Evolutionary conservation across 495 filamentous ascomycete species (phyloP).

Genomic region (Emericellopsis terricola): DNA sequence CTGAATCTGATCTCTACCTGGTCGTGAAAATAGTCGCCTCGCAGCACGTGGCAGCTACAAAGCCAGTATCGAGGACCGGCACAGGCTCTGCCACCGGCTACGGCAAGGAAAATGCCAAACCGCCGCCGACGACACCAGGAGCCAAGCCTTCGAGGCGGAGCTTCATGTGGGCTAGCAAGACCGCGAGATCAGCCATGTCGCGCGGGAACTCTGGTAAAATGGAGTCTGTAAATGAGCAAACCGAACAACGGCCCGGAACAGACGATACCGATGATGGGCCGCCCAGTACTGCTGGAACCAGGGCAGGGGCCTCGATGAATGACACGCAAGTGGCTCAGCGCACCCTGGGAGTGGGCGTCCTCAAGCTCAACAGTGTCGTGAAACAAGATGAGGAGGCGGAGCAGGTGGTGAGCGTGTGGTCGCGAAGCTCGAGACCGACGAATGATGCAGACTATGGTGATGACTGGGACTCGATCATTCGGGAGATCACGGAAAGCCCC

Average conservation of each 20-base stretch:
- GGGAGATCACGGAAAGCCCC: conserved; percentile 53
- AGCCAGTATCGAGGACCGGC: conserved; percentile 27
- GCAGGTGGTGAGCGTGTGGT: conserved; percentile 61
- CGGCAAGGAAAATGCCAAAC: conserved; percentile 19
- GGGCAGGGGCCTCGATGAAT: conserved; percentile 8
- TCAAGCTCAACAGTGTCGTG: conserved; percentile 65
- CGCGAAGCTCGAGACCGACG: conserved; percentile 27
- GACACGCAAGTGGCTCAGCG: conserved; percentile 22
- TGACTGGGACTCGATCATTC: conserved; percentile 60
- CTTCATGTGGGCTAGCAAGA: conserved; percentile 59
- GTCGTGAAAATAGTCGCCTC: conserved; percentile 63
- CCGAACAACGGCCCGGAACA: conserved; percentile 18
- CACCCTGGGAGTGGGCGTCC: conserved; percentile 61
- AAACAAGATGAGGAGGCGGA: conserved; percentile 61
- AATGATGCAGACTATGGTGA: conserved; percentile 38
- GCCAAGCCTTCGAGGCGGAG: conserved; percentile 53
- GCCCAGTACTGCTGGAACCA: conserved; percentile 37
- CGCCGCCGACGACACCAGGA: conserved; percentile 21
- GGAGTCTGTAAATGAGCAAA: conserved; percentile 28
- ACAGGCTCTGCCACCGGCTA: conserved; percentile 17
- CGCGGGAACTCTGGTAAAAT: conserved; percentile 24
- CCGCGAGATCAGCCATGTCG: conserved; percentile 27
- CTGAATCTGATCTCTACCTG: conserved; percentile 54
- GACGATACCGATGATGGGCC: conserved; percentile 22
- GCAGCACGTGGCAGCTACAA: conserved; percentile 29